Evolutionary conservation across 2,329 filamentous ascomycete species (phyloP), one percentile per base, ranked within the genome.

Genomic region (Fusarium dimerum): DNA sequence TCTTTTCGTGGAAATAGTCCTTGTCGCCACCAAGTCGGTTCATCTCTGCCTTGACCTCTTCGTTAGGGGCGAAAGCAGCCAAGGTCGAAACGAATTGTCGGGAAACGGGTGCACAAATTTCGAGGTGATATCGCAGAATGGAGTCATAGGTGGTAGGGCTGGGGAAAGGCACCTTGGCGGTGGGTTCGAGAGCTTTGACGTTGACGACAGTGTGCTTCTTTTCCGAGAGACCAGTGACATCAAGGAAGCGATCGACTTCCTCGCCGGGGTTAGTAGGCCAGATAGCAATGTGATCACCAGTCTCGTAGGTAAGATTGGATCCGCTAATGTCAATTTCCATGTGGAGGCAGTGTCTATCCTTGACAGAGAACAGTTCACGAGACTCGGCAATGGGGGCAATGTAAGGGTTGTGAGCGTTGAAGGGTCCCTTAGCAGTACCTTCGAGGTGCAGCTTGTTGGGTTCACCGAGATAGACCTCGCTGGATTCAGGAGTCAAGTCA

Each of bases 81-180:
- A 99, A 80, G 18, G 88, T 90, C 40, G 90, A 86, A 52, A 97
- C 78, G 68, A 97, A 96, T 73, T 99, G 94, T 77, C 95, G 93
- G 53, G 94, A 99, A 30, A 99, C 89, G 43, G 94, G 91, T 42
- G 91, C 92, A 70, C 92, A 90, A 60, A 97, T 94, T 76, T 99
- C 95, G 79, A 99, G 88, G 75, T 99, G 93, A 75, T 97, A 99
- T 62, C 94, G 90, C 54, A 90, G 79, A 59, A 93, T 91, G 52
- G 93, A 89, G 74, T 97, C 93, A 74, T 93, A 97, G 2, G 94
- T 99, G 15, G 94, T 97, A 7, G 94, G 94, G 6, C 92, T 92
- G 16, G 95, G 95, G 78, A 99, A 97, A 8, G 94, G 94, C 43
- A 99, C 92, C 78, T 97, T 97, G 62, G 94, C 92, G 9, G 94